Conservation (phyloP, 495 filamentous ascomycete genomes). For the Hypoxylon subgilvum region DNA sequence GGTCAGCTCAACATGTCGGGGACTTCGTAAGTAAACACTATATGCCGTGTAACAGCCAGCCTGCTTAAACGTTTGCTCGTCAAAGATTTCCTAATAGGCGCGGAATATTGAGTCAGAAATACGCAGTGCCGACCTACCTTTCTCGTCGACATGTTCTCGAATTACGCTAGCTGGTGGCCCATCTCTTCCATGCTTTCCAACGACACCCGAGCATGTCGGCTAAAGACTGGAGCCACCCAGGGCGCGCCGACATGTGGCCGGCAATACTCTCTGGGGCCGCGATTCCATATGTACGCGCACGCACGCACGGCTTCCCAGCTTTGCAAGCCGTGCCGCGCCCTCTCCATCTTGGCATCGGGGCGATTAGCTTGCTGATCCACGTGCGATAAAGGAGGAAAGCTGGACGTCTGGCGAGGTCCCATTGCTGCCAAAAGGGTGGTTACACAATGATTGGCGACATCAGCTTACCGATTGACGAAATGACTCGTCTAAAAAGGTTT, state of each 20-base stretch:
- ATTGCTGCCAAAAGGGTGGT: conserved; percentile 7
- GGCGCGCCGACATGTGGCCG: conserved; percentile 34
- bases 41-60: conserved; percentile 27
- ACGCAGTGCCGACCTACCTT: neutral
- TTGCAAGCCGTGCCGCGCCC: conserved; percentile 1
- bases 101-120: conserved; percentile 15
- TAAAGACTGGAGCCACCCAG: conserved; percentile 33
- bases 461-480: conserved; percentile 38
- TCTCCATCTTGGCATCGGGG: conserved; percentile 12
- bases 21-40: neutral
- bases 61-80: conserved; percentile 6
- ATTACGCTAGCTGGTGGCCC: too few species aligned
- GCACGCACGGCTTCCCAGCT: conserved; percentile 3
- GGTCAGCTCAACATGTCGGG: neutral
- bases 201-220: conserved; percentile 20
- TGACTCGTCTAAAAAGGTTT: conserved; percentile 23
- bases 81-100: neutral
- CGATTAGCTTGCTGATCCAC: conserved; percentile 16
- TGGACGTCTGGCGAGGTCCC: conserved; percentile 5
- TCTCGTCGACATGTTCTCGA: conserved; percentile 6
- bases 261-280: conserved; percentile 17
- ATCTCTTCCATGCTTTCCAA: neutral
- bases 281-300: conserved; percentile 29
- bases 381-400: conserved; percentile 15
- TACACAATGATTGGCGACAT: conserved; percentile 40